Base-by-base conservation (phyloP, 164 flowering plant genomes). In the Houttuynia cordata region DNA sequence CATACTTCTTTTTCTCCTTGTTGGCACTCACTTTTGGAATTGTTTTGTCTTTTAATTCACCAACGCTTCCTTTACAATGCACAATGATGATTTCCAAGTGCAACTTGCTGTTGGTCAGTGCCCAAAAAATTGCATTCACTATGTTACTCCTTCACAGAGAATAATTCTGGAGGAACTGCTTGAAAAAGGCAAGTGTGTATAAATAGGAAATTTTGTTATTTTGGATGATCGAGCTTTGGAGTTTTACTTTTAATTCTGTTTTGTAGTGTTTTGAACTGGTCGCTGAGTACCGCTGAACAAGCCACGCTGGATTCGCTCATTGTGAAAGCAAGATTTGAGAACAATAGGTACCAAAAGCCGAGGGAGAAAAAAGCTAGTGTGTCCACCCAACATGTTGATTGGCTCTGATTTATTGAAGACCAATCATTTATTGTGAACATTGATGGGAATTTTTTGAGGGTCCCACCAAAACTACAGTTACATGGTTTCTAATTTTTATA, bases 101-200 rank as follows among this genome's bases (percentile, higher is more conserved):
- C 96, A 83, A 68, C 73, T 69, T 63, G 97, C 97, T 1, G 96
- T 83, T 51, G 86, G 92, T 24, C 96, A 86, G 72, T 93, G 98
- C 79, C 96, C 98, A 1, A 78, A 87, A 79, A 89, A 69, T 52
- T 92, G 98, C 47, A 89, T 92, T 61, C 84, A 89, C 69, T 93
- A 81, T 67, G 98, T 93, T 37, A 89, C 98, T n/a, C 97, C 97
- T 60, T 85, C 82, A 9, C 96, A 90, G 67, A 82, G 97, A 73
- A 63, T 79, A 58, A 80, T 90, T 62, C 69, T 93, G 41, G 92
- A 93, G 78, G 99, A 93, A 76, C 70, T 93, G 54, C 90, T 93
- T 51, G 84, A 79, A 58, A n/a, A n/a, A 75, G 96, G 97, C 86
- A 67, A 39, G 15, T 37, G 47, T 12, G 39, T 49, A 19, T 58